Base-by-base conservation (phyloP, 148 eudicot species). In the Rheum nobile region DNA sequence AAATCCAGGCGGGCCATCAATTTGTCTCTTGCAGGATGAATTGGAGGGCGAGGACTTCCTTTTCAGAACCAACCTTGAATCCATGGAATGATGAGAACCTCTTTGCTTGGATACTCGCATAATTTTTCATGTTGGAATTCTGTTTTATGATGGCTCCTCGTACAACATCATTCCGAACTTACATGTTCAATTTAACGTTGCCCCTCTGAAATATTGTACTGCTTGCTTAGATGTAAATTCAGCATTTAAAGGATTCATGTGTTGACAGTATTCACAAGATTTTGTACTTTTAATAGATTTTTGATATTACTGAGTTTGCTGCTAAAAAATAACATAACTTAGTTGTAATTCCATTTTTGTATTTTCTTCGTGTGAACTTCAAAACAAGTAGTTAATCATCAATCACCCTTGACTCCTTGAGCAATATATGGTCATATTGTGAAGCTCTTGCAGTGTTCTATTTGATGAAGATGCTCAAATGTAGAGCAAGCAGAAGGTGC, bases 1-100 rank as follows among this genome's bases (percentile, higher is more conserved):
- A 79, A 83, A 32, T 57, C 38, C 32, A 34, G 73, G 67, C 6
- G 34, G 59, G 50, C 80, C 93, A 71, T 72, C 89, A 22, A 71
- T 95, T 10, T 77, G 83, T 76, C 81, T 86, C 52, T 82, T 41
- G 75, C 98, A 95, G 22, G 97, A 95, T 44, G 98, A 91, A 80
- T 71, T 91, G 71, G 98, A 95, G 65, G 83, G 83, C 41, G 97
- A 95, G 81, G 96, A 91, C 79, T 95, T 72, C 71, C 42, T 95
- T 74, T 91, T 91, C 74, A 79, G 93, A 69, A 91, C 87, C 72
- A 89, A 79, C 82, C 69, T 91, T 22, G 90, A 80, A 32, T 32
- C 39, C 38, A 65, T 65, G 70, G 70, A 65, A 65, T 16, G 4
- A 31, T 63, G 69, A 63, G 8, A 22, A 57, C 65, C 14, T 9